Evolutionary conservation across 345 rosid species (phyloP).

Genomic region (Rhodomyrtus tomentosa): DNA sequence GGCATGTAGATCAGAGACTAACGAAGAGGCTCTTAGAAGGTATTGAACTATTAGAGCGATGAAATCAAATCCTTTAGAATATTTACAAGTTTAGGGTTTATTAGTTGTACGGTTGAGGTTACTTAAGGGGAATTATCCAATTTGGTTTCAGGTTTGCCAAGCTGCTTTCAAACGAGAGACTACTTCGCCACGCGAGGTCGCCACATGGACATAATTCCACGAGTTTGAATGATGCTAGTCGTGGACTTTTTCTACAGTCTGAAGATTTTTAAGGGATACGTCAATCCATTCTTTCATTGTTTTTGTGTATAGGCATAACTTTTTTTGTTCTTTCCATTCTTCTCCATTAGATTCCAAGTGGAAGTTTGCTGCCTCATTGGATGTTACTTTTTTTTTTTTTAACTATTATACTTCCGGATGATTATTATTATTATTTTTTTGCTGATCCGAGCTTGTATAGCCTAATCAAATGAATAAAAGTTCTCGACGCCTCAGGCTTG

Average conservation of each 20-base stretch:
- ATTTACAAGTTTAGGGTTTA: not conserved
- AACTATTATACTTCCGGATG: not conserved
- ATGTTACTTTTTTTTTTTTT: not conserved
- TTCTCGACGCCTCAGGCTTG: not conserved
- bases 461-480: not conserved
- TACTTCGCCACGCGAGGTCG: constrained; percentile 27
- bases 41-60: not conserved
- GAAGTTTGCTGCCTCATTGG: not conserved
- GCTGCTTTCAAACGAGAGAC: constrained; percentile 45
- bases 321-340: not conserved
- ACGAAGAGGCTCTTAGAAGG: constrained; percentile 22
- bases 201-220: not conserved
- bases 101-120: not conserved
- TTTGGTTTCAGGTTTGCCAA: constrained; percentile 35
- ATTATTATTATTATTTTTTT: not conserved
- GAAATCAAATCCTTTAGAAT: not conserved
- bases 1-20: constrained; percentile 9
- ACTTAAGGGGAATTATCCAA: not conserved
- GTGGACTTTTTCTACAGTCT: not conserved
- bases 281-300: not conserved
- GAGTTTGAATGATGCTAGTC: not conserved
- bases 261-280: not conserved
- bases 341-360: not conserved
- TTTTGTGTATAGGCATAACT: not conserved
- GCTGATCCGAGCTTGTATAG: not conserved